A percentile compares a stretch with the other conserved stretches of the same genome.
phyloP scores from a whole-genome alignment of 176 grass and related monocot species.

The Raddia guianensis region DNA sequence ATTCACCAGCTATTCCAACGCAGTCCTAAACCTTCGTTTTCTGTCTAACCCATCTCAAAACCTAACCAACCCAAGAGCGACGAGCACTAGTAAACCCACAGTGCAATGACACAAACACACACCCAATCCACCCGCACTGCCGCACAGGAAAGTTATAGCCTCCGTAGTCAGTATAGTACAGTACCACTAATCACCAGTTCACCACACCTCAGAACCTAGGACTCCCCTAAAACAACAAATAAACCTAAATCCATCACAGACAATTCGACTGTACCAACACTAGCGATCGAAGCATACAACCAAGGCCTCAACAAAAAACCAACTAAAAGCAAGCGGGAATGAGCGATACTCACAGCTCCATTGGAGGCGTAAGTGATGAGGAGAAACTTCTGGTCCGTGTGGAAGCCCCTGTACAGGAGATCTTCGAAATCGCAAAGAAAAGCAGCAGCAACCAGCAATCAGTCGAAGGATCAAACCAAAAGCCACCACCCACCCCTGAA shows the following conservation, averaged over 20 bases:
- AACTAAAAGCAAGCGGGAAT: background rate
- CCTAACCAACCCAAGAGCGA: background rate
- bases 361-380: constrained; percentile 53
- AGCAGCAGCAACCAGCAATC: background rate
- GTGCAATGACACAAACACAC: background rate
- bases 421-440: constrained; percentile 41
- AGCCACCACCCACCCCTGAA: background rate
- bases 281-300: background rate
- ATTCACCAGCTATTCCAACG: background rate
- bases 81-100: background rate
- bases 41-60: constrained; percentile 7
- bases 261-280: background rate
- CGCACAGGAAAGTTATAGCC: background rate
- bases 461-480: background rate
- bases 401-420: constrained; percentile 66
- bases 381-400: constrained; percentile 59
- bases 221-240: background rate
- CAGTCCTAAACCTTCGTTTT: background rate
- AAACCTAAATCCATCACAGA: constrained; percentile 10
- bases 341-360: constrained; percentile 59
- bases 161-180: background rate
- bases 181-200: no score
- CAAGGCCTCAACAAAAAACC: background rate
- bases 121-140: background rate
- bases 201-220: background rate